Base-by-base conservation (phyloP, 352 stramenopile species). In the Globisporangium sylvaticum region DNA sequence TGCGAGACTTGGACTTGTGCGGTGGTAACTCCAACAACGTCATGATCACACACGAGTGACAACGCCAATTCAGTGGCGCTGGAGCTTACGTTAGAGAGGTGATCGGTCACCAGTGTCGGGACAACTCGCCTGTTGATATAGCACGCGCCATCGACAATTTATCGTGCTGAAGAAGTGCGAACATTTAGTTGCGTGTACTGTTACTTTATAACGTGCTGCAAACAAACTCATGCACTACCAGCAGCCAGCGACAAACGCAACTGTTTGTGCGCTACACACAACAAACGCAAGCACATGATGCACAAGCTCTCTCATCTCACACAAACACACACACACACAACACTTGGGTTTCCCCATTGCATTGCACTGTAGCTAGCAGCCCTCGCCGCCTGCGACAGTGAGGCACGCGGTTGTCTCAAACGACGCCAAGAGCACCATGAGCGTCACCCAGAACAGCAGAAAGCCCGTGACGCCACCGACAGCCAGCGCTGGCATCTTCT, bases 391-490 rank as follows among this genome's bases (percentile, higher is more conserved):
- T 48, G 76, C 76, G 37, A 94, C 74, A 6, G 77, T 80, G 55
- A 94, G 66, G 65, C 86, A 94, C 64, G 83, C 70, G 0, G 86
- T 91, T 15, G 60, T 75, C 61, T 84, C 67, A 10, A 88, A 78
- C 0, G 77, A 77, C 25, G 80, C 76, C 22, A 92, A 73, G 1
- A 81, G 63, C 15, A 76, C 78, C n/a, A 74, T 89, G 34, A 89
- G 72, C 10, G 84, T 20, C 9, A 73, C 68, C 84, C 84, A 92
- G 27, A 86, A 66, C 20, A 87, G 25, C 72, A 87, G 63, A 46
- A 92, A 78, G 0, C 22, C 70, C 3, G 52, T 58, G n/a, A 76
- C 71, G 0, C 68, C 70, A 0, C 70, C 44, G n/a, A 82, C 69
- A 4, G 44, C 67, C 15, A 87, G 31, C 31, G 75, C 72, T 8